Conservation (phyloP, 352 stramenopile genomes). For the Phytophthora chlamydospora region DNA sequence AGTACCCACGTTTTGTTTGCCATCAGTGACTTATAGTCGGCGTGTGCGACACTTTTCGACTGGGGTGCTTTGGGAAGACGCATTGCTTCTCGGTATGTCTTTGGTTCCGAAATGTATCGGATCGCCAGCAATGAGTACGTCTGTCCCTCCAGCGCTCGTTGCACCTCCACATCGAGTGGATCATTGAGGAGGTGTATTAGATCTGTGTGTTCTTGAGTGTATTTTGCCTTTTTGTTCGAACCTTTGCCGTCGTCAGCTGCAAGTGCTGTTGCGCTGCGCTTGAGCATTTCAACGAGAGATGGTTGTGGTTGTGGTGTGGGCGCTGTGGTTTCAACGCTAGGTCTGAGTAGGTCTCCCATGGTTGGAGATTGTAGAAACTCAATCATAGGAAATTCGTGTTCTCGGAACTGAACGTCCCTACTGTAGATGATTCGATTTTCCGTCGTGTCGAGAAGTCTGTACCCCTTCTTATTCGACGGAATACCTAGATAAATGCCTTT, state of each 20-base stretch:
- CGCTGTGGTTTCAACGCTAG: not conserved
- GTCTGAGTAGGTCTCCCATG: not conserved
- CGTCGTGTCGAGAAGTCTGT: not conserved
- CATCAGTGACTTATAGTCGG: constrained; percentile 10
- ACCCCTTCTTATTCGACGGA: not conserved
- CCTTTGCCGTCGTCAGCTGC: not conserved
- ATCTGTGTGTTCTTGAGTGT: no score
- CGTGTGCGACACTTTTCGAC: constrained; percentile 2
- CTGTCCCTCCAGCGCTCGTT: not conserved
- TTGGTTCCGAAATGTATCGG: constrained; percentile 11
- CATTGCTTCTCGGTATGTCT: constrained; percentile 12
- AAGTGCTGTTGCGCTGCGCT: constrained; percentile 2
- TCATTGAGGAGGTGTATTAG: not conserved
- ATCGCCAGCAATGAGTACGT: constrained; percentile 4
- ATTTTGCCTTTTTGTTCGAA: no score
- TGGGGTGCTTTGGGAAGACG: not conserved
- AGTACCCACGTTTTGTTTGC: constrained; percentile 18
- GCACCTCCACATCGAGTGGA: constrained; percentile 3
- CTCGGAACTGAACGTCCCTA: constrained; percentile 6
- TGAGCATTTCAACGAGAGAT: constrained; percentile 1
- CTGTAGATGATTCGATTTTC: constrained; percentile 14
- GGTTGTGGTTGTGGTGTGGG: not conserved
- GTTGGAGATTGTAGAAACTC: not conserved
- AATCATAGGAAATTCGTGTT: constrained; percentile 4
- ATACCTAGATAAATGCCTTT: constrained; percentile 12